Evolutionary conservation across 257 asterid genomes (phyloP), one percentile per base, ranked within the genome.

Genomic region (Mentha longifolia): DNA sequence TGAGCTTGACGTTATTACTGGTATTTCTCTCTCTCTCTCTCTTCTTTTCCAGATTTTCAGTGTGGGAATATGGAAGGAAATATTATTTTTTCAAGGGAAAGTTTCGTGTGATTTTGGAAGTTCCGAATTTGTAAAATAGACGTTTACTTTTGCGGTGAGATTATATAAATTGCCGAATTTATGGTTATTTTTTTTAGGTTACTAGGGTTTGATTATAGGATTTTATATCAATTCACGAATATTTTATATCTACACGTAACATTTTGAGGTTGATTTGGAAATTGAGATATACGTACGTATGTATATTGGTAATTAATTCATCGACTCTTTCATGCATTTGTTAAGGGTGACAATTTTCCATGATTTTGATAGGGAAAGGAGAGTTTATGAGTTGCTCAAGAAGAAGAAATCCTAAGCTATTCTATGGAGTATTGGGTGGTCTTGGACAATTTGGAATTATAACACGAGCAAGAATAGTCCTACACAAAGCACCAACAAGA

Each of bases 381-480:
- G 82, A 88, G 46, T 51, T 80, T 2, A 42, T 80, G 17, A 88
- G 79, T 10, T 88, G 95, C 84, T 85, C 97, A 7, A 79, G 57
- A 19, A 22, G 58, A 33, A 74, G 9, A 8, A 86, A 83, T 20
- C 72, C 87, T 0, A 88, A 88, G 61, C 76, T 90, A 8, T 90
- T 83, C 72, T 86, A 66, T n/a, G 95, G 75, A 17, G 95, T 86
- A 35, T 7, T 90, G 9, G 97, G 97, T n/a, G 97, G 97, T 43
- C 69, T 90, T 45, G 97, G 97, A 10, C 95, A 88, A 49, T 88
- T 90, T 61, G 97, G 97, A 15, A 86, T 90, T 69, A 88, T 90
- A 49, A 90, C 93, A 0, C 57, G 91, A 73, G 97, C 95, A 16
- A 83, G 95, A 74, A 88, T 90, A n/a, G 49, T 85, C 50, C 61